Conservation (phyloP, 305 asterid genomes). For the Plantago coronopus region DNA sequence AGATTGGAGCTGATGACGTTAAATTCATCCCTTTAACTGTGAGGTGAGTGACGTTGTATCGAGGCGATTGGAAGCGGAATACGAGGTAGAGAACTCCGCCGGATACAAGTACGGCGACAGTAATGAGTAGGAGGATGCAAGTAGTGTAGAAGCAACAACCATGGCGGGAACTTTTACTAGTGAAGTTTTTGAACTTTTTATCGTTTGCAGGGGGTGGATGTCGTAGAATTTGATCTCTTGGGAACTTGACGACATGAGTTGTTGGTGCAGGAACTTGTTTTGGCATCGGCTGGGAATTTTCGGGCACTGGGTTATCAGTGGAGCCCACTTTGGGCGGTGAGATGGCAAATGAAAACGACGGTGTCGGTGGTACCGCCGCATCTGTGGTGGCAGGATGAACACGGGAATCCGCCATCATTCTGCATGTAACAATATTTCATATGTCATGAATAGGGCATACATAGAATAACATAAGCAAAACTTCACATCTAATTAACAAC, state of each 20-base stretch:
- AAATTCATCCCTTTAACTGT: slow-evolving; percentile 48
- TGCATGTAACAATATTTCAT: background rate
- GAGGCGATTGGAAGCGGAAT: slow-evolving; percentile 60
- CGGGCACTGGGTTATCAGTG: slow-evolving; percentile 4
- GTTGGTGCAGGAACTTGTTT: slow-evolving; percentile 23
- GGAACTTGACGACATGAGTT: slow-evolving; percentile 64
- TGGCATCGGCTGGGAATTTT: slow-evolving; percentile 8
- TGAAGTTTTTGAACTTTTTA: slow-evolving; percentile 35
- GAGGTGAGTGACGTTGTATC: slow-evolving; percentile 40
- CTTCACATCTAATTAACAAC: no score
- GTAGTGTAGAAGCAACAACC: slow-evolving; percentile 41
- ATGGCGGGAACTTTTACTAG: slow-evolving; percentile 33
- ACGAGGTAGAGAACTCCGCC: slow-evolving; percentile 65
- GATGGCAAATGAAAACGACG: slow-evolving; percentile 12
- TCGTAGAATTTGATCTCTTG: slow-evolving; percentile 66
- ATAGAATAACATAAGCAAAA: no score
- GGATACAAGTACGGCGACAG: slow-evolving; percentile 41
- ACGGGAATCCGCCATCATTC: slow-evolving; percentile 21
- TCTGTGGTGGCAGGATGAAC: slow-evolving; percentile 24
- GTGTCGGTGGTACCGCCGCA: background rate
- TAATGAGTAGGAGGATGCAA: slow-evolving; percentile 34
- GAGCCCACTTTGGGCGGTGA: slow-evolving; percentile 13
- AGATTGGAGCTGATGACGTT: slow-evolving; percentile 43
- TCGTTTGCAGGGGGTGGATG: slow-evolving; percentile 69
- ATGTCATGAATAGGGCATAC: no score